Base-by-base conservation (phyloP, 164 flowering plant genomes). In the grape (Vitis vinifera) region DNA sequence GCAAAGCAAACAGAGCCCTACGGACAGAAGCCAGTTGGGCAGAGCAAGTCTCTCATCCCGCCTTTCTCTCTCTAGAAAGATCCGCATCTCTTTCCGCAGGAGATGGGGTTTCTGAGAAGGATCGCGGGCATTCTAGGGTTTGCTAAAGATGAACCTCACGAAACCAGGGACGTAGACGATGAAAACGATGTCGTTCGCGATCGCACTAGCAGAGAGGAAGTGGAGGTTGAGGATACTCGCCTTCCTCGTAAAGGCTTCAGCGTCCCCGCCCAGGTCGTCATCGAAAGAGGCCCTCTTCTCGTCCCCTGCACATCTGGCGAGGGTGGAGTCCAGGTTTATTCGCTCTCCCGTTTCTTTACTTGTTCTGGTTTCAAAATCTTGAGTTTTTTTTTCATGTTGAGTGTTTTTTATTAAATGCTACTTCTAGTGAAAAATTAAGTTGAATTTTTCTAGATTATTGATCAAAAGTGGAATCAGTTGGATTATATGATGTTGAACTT, bases 281-380 rank as follows among this genome's bases (percentile, higher is more conserved):
- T 88, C 10, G 94, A 91, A 2, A 83, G 87, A 50, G 87, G 87
- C 6, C 97, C 98, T 0, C 50, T 91, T 56, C 76, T 93, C 16
- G 67, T 79, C 56, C 86, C 86, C 50, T 85, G 87, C 50, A 63
- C 9, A 63, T 63, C 79, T 51, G 86, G 84, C 64, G 86, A 89
- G 19, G 98, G 97, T 49, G 98, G 93, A 29, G 84, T 93, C 73
- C 98, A 91, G 90, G 98, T 89, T 7, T 4, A 9, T 48, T 50
- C 14, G 47, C 47, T 37, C 12, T 66, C 60, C 27, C 30, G 19
- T 63, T 53, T 55, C 10, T 62, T 37, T 37, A 6, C 44, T 37
- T 37, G 44, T 37, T 37, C 44, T 37, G 44, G 44, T 37, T 31
- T 4, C 44, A 15, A 19, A 3, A 8, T 58, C 23, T 9, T 15